A percentile compares a stretch with the other conserved stretches of the same genome.
phyloP scores from a whole-genome alignment of 768 basidiomycete species.

The Kwoniella newhampshirensis region DNA sequence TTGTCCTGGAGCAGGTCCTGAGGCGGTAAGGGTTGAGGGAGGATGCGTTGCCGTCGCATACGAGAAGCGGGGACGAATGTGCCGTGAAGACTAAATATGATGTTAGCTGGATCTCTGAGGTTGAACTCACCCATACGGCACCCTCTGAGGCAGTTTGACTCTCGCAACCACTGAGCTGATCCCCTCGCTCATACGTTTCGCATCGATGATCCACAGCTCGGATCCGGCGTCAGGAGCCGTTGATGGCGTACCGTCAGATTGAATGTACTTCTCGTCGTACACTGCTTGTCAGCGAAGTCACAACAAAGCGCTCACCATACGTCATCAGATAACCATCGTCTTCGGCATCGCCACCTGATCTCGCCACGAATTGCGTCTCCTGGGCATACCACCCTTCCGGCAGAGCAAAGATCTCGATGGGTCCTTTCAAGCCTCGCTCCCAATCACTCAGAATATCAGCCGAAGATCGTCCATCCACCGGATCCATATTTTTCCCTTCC shows the following conservation, averaged over 20 bases:
- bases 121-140: slow-evolving; percentile 49
- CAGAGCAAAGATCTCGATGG: slow-evolving; percentile 51
- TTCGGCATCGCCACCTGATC: slow-evolving; percentile 31
- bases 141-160: slow-evolving; percentile 51
- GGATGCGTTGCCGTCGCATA: slow-evolving; percentile 27
- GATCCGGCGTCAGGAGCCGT: slow-evolving; percentile 39
- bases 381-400: slow-evolving; percentile 52
- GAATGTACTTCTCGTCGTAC: slow-evolving; percentile 54
- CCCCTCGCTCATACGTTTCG: slow-evolving; percentile 42
- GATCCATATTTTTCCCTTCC: slow-evolving; percentile 26
- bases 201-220: slow-evolving; percentile 56
- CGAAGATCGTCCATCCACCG: slow-evolving; percentile 49
- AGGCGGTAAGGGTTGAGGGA: slow-evolving; percentile 19
- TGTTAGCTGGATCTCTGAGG: neutral
- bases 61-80: slow-evolving; percentile 34
- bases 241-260: slow-evolving; percentile 39
- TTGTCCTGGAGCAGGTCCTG: slow-evolving; percentile 45
- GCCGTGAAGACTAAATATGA: slow-evolving; percentile 39
- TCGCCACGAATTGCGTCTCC: slow-evolving; percentile 54
- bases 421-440: slow-evolving; percentile 30
- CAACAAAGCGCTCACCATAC: slow-evolving; percentile 46
- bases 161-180: slow-evolving; percentile 46
- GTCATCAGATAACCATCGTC: slow-evolving; percentile 55
- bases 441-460: slow-evolving; percentile 44
- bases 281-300: slow-evolving; percentile 33